Evolutionary conservation across 129 eudicot species (phyloP), one percentile per base, ranked within the genome.

Genomic region (Lonicera japonica): DNA sequence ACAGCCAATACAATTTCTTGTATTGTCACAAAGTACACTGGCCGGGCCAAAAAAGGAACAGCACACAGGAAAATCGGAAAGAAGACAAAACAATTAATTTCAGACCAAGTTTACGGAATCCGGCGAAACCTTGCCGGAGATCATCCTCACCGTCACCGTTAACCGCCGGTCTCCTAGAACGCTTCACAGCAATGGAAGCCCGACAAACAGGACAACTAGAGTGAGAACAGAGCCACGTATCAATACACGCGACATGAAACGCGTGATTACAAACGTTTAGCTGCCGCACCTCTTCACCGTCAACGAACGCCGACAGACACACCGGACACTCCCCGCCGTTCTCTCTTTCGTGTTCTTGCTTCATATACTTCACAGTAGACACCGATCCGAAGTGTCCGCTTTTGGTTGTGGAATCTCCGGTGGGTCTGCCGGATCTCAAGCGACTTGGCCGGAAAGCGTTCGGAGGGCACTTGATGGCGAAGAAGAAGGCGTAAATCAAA

Each of bases 71-170:
- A 10, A 43, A 43, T 8, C 8, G 50, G 50, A 11, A 14, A 43
- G 13, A 43, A 43, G 2, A 29, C 36, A 29, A 29, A 43, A 43
- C 13, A 2, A 43, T 43, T 8, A 43, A 48, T 17, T 4, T 67
- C 62, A 79, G 41, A 79, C 72, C 68, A 79, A 29, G 14, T 46
- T 25, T 22, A 63, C 68, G 54, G 84, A 62, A 74, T 74, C 84
- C 18, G 84, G 84, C 80, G n/a, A 74, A 48, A n/a, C 80, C 84
- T 52, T 79, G 84, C 47, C 70, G 80, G 67, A 73, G 58, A 56
- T 69, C 84, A 15, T 69, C 68, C 0, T 56, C 75, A 6, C 36
- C 36, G 5, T 41, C 60, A 20, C 61, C 70, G 23, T 19, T 66
- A 10, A 34, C 21, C 36, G 36, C 25, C 36, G 38, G 24, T 54